These are phyloP conservation scores for Chlamydomonas urium DNA, from an alignment of 139 green algal species.

Conservation along the genomic window DNA sequence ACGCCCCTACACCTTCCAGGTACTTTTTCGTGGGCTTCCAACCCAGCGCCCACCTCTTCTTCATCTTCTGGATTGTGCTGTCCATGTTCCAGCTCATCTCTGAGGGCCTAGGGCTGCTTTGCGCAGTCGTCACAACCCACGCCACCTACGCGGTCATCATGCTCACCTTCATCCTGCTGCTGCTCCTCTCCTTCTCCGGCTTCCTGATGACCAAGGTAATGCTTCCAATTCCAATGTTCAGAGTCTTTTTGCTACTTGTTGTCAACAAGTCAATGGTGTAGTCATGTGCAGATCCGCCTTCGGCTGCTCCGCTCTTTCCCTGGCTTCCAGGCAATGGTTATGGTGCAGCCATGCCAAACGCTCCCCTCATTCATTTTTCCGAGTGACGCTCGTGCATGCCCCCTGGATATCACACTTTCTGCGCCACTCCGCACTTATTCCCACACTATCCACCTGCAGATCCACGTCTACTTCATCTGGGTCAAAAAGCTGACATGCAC, in stretches of 20 bases:
- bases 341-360: no score
- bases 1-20: background rate
- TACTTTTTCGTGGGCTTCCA: constrained; percentile 46
- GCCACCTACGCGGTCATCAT: constrained; percentile 37
- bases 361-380: background rate
- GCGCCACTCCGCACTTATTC: no score
- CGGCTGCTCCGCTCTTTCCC: no score
- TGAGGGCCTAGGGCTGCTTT: constrained; percentile 48
- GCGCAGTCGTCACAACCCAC: constrained; percentile 31
- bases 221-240: no score
- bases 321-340: no score
- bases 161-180: constrained; percentile 58
- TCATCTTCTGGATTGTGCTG: constrained; percentile 30
- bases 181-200: constrained; percentile 56
- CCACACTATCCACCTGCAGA: no score
- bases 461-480: background rate
- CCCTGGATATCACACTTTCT: no score
- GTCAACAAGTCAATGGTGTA: no score
- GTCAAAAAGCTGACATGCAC: no score
- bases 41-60: constrained; percentile 24
- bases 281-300: no score
- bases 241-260: no score
- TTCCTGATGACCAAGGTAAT: constrained; percentile 44
- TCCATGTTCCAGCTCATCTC: constrained; percentile 47
- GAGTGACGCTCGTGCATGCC: no score